Percentiles rank a stretch among this genome's conserved stretches.
phyloP scores from a whole-genome alignment of 2,329 filamentous ascomycete genomes.

The Diaporthe humulicola region DNA sequence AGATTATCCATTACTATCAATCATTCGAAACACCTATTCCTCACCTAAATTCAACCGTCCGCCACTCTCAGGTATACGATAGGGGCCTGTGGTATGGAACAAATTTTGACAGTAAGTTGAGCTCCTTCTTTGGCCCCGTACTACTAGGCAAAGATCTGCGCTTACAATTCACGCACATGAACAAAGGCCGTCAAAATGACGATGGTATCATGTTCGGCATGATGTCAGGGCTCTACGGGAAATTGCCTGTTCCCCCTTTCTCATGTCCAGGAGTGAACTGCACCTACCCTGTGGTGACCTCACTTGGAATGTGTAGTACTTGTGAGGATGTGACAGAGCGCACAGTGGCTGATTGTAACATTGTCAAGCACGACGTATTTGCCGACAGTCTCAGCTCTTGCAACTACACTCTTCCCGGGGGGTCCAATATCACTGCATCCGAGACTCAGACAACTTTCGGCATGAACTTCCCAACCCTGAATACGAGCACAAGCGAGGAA shows the following conservation, averaged over 20 bases:
- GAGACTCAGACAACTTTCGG: background rate
- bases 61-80: background rate
- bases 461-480: background rate
- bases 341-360: background rate
- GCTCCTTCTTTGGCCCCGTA: background rate
- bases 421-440: background rate
- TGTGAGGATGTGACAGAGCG: background rate
- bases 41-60: background rate
- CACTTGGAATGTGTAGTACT: background rate
- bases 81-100: background rate
- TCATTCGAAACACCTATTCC: background rate
- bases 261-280: background rate
- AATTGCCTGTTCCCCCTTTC: background rate
- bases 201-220: background rate
- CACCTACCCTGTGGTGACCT: background rate
- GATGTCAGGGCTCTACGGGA: background rate
- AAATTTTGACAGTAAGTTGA: background rate
- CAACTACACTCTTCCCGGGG: conserved; percentile 11
- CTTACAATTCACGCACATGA: background rate
- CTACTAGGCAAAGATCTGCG: background rate
- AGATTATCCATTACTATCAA: background rate
- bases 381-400: background rate
- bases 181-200: background rate
- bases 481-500: background rate
- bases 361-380: background rate